Evolutionary conservation across 345 rosid genomes (phyloP).

Genomic region (Noccaea bulbosa): DNA sequence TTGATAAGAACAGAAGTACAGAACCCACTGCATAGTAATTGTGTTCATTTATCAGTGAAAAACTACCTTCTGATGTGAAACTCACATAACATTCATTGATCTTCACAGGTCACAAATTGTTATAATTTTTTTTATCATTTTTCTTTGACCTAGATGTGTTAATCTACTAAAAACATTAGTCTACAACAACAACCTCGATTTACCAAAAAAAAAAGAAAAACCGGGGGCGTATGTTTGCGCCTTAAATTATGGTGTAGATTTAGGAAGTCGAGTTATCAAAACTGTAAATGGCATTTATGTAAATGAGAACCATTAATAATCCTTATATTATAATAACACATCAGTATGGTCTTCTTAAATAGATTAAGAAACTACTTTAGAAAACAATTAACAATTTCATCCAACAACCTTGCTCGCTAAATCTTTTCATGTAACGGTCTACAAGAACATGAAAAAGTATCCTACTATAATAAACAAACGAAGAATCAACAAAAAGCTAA

Average conservation of each 20-base stretch:
- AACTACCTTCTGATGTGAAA: conserved; percentile 21
- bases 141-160: background rate
- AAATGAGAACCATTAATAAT: conserved; percentile 9
- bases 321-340: background rate
- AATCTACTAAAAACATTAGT: background rate
- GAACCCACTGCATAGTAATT: conserved; percentile 28
- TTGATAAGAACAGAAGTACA: conserved; percentile 1
- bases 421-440: conserved; percentile 8
- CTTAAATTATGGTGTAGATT: background rate
- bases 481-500: background rate
- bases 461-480: background rate
- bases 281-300: background rate
- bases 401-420: conserved; percentile 24
- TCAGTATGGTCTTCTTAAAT: background rate
- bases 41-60: background rate
- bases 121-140: background rate
- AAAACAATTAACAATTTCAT: background rate
- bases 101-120: background rate
- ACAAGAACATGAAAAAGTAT: conserved; percentile 18
- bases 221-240: conserved; percentile 4
- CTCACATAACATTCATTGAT: conserved; percentile 19
- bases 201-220: background rate
- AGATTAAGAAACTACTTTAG: conserved; percentile 17
- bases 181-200: conserved; percentile 4
- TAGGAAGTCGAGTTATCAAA: background rate